Conservation (phyloP, 2,329 filamentous ascomycete genomes). For the Rhexocercosporidium sp. region DNA sequence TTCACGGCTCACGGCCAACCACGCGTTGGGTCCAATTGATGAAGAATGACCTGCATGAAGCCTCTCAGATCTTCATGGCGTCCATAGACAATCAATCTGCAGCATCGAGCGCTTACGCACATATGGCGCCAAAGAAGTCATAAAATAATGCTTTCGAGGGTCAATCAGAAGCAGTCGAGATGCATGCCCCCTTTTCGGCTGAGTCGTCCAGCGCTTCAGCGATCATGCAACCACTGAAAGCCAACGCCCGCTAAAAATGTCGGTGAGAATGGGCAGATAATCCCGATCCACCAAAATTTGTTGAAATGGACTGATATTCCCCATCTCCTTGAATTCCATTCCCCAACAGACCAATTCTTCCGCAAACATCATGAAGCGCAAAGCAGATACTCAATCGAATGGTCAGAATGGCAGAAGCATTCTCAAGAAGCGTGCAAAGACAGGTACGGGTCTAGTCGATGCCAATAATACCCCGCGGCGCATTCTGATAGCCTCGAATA, state of each 20-base stretch:
- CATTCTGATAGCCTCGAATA: conserved; percentile 31
- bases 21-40: conserved; percentile 1
- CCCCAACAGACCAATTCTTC: conserved; percentile 18
- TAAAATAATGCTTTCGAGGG: conserved; percentile 17
- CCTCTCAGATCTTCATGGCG: neutral
- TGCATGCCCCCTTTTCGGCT: conserved; percentile 30
- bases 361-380: conserved; percentile 60
- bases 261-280: conserved; percentile 17
- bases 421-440: conserved; percentile 58
- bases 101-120: conserved; percentile 34
- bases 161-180: conserved; percentile 20
- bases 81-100: conserved; percentile 11
- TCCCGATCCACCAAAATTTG: conserved; percentile 21
- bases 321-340: conserved; percentile 17
- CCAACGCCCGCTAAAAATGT: conserved; percentile 5
- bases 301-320: conserved; percentile 29
- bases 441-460: conserved; percentile 42
- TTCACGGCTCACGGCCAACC: neutral
- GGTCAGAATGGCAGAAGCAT: conserved; percentile 47
- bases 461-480: conserved; percentile 21
- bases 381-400: conserved; percentile 54
- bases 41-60: conserved; percentile 5
- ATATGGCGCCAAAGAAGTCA: conserved; percentile 31
- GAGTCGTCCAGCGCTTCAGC: conserved; percentile 33
- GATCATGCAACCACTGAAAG: conserved; percentile 25